A percentile compares a stretch with the other conserved stretches of the same genome.
phyloP scores from a whole-genome alignment of 345 rosid genomes.

The Euclidium syriacum region DNA sequence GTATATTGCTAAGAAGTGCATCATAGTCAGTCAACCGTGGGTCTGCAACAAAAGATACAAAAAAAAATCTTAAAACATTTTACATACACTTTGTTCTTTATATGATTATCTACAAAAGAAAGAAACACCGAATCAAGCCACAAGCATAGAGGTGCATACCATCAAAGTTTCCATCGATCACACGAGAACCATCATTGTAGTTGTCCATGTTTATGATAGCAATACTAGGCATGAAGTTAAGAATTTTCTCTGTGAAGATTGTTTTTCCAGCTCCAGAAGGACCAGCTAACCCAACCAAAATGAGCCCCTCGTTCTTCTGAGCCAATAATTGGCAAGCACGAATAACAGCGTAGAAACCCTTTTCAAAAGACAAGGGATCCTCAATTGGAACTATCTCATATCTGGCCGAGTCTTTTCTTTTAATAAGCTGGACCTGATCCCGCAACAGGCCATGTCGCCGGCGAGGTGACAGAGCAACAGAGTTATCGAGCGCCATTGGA shows the following conservation, averaged over 20 bases:
- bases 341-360: conserved; percentile 84
- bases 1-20: conserved; percentile 81
- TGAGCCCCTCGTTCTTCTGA: conserved; percentile 85
- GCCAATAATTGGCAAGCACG: conserved; percentile 91
- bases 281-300: conserved; percentile 93
- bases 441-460: conserved; percentile 75
- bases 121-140: background rate
- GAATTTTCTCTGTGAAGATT: conserved; percentile 86
- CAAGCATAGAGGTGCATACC: conserved; percentile 44
- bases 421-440: conserved; percentile 76
- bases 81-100: background rate
- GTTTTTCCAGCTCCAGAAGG: conserved; percentile 99
- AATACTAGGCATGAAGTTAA: conserved; percentile 90
- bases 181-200: conserved; percentile 82
- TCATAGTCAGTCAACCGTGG: conserved; percentile 95
- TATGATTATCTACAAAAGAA: background rate
- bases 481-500: conserved; percentile 57
- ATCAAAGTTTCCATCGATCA: conserved; percentile 93
- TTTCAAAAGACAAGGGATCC: conserved; percentile 76
- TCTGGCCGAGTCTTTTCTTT: conserved; percentile 67
- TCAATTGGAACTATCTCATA: conserved; percentile 81
- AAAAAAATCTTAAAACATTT: background rate
- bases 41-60: conserved; percentile 61
- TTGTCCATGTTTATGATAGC: conserved; percentile 91
- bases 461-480: conserved; percentile 67